phyloP scores from a whole-genome alignment of 768 basidiomycete genomes.

The Lactarius trivialis region DNA sequence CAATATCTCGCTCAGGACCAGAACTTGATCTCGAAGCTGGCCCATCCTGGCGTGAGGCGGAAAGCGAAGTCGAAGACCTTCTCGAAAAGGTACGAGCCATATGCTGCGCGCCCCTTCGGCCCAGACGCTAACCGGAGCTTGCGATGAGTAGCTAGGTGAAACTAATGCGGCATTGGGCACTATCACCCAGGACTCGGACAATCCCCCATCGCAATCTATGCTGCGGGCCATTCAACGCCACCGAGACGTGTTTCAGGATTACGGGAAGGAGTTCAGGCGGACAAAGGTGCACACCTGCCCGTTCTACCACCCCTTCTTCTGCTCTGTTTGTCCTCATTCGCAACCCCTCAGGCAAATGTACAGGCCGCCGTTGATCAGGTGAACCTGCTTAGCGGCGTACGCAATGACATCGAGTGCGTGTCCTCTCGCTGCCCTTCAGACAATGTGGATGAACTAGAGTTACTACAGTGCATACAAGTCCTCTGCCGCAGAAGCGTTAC shows the following conservation, averaged over 20 bases:
- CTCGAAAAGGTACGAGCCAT: conserved; percentile 64
- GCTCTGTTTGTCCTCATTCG: background rate
- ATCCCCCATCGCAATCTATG: conserved; percentile 74
- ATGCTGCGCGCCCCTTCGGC: background rate
- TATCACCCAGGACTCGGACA: conserved; percentile 60
- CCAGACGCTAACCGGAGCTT: conserved; percentile 16
- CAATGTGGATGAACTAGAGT: background rate
- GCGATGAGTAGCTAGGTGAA: conserved; percentile 63
- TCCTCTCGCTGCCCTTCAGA: background rate
- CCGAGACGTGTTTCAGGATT: conserved; percentile 83
- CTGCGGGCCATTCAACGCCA: conserved; percentile 87
- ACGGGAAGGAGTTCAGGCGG: conserved; percentile 73
- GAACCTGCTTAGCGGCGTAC: conserved; percentile 81
- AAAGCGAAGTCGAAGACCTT: conserved; percentile 80
- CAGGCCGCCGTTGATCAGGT: conserved; percentile 79
- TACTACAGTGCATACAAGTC: conserved; percentile 78
- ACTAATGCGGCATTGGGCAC: conserved; percentile 73
- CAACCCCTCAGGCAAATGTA: conserved; percentile 54
- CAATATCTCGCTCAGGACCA: conserved; percentile 45
- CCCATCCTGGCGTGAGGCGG: conserved; percentile 75
- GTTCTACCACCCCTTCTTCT: background rate
- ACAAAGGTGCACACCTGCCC: conserved; percentile 56
- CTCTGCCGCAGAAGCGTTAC: conserved; percentile 75
- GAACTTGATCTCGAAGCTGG: conserved; percentile 50
- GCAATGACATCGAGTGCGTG: conserved; percentile 91